These are phyloP conservation scores for Blastomyces gilchristii DNA, from an alignment of 2,329 filamentous ascomycete genomes.

Conservation along the genomic window DNA sequence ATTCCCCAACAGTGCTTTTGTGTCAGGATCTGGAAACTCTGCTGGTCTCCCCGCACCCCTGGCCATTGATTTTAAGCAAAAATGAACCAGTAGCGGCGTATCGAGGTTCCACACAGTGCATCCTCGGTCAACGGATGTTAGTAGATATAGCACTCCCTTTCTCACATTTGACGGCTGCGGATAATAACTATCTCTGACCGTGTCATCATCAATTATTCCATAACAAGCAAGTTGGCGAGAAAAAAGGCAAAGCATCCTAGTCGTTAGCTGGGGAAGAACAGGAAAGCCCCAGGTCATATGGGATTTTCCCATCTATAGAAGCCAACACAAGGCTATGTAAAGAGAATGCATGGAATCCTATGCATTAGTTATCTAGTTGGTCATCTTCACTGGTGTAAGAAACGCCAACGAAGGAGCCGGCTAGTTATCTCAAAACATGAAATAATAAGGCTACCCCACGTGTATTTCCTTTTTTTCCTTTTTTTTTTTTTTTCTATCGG, in stretches of 20 bases:
- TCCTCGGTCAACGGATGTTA: conserved; percentile 61
- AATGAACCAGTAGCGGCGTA: not conserved
- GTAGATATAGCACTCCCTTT: conserved; percentile 45
- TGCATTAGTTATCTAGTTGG: not conserved
- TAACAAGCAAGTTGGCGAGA: not conserved
- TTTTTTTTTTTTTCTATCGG: not conserved
- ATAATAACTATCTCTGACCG: conserved; percentile 1
- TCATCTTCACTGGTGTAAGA: not conserved
- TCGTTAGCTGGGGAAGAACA: not conserved
- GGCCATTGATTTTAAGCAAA: not conserved
- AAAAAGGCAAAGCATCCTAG: not conserved
- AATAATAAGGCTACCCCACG: not conserved
- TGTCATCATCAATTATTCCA: not conserved
- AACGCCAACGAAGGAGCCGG: not conserved
- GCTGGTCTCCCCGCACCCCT: not conserved
- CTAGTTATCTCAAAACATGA: not conserved
- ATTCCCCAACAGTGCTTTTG: conserved; percentile 23
- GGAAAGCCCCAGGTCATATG: not conserved
- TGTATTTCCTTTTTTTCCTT: not conserved
- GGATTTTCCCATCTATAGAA: not conserved
- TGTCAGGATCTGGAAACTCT: not conserved
- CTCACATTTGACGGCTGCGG: not conserved
- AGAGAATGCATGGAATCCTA: not conserved
- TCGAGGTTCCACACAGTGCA: conserved; percentile 14
- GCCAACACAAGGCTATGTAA: not conserved